These are phyloP conservation scores for Orbilia javanica DNA, from an alignment of 2,329 filamentous ascomycete genomes.

Conservation along the genomic window DNA sequence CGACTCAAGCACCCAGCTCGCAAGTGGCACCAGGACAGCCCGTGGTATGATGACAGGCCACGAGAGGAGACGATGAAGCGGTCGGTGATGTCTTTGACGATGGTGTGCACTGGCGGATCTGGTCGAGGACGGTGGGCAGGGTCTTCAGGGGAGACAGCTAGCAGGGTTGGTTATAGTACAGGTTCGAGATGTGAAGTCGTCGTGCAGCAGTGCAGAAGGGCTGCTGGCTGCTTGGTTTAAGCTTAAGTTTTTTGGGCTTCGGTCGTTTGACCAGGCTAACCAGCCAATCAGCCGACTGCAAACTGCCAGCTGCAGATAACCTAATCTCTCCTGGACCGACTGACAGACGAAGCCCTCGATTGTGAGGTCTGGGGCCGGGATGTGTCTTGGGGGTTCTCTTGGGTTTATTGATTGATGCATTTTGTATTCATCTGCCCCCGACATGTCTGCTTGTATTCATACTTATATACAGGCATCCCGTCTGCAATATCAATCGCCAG, in stretches of 20 bases:
- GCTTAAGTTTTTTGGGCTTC: slow-evolving; percentile 56
- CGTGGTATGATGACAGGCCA: slow-evolving; percentile 31
- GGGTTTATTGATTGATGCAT: too few species aligned
- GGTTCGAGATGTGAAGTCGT: neutral
- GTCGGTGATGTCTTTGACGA: neutral
- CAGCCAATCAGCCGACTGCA: slow-evolving; percentile 53
- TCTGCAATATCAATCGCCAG: too few species aligned
- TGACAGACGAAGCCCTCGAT: too few species aligned
- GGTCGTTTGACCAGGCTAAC: slow-evolving; percentile 43
- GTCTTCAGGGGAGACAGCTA: slow-evolving; percentile 7
- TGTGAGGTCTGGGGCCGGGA: too few species aligned
- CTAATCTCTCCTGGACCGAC: neutral
- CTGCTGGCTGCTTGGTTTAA: slow-evolving; percentile 23
- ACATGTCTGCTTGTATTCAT: too few species aligned
- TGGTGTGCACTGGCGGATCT: too few species aligned
- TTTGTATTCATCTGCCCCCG: too few species aligned
- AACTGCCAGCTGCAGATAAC: slow-evolving; percentile 4
- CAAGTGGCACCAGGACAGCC: neutral
- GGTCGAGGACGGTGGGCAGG: slow-evolving; percentile 53
- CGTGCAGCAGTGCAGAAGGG: slow-evolving; percentile 23
- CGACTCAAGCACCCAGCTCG: too few species aligned
- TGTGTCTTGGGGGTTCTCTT: neutral
- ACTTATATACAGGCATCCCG: too few species aligned
- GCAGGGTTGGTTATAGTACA: neutral
- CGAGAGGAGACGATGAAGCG: slow-evolving; percentile 40